Base-by-base conservation (phyloP, 2,329 filamentous ascomycete genomes). In the Colletotrichum camelliae region DNA sequence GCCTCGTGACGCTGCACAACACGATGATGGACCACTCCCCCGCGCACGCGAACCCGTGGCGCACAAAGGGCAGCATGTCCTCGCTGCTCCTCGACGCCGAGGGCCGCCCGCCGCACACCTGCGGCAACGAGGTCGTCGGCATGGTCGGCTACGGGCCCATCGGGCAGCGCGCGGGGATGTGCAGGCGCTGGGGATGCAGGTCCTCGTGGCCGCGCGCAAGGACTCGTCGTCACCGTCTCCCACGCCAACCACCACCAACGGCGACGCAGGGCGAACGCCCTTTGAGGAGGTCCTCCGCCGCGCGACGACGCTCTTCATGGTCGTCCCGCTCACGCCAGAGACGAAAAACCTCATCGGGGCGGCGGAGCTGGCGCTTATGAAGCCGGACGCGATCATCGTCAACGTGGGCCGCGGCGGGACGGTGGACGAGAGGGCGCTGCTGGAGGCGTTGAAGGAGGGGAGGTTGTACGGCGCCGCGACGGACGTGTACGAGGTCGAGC, bases 401-500 rank as follows among this genome's bases (percentile, higher is more conserved):
- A 81, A 81, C 70, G 77, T 80, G n/a, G 83, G 84, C 5, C 79
- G 84, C 43, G 84, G 84, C 27, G 82, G 81, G 60, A 81, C 82
- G 62, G 78, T 85, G 33, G 81, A 85, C 58, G 84, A 85, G 80
- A 78, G 79, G 12, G 83, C 84, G 52, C 77, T 85, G 43, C 78
- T 80, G 21, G 77, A 79, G 7, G 82, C 83, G 24, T 70, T 85
- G 15, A 76, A 78, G 52, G 78, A 77, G 72, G 80, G 79, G 13
- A 70, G 74, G 48, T 79, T 85, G 35, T 81, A 81, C 7, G 84
- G 84, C n/a, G 84, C 83, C 12, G 83, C 81, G 70, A 79, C 84
- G 31, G 84, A 85, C 73, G 84, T 85, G 33, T 84, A 74, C 15
- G 74, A 70, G 37, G 52, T 69, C 78, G 84, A 77, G 64, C 80